Percentiles rank a stretch among this genome's conserved stretches.
These are phyloP conservation scores for Calycina marina DNA, from an alignment of 2,329 filamentous ascomycete genomes.

Conservation along the genomic window DNA sequence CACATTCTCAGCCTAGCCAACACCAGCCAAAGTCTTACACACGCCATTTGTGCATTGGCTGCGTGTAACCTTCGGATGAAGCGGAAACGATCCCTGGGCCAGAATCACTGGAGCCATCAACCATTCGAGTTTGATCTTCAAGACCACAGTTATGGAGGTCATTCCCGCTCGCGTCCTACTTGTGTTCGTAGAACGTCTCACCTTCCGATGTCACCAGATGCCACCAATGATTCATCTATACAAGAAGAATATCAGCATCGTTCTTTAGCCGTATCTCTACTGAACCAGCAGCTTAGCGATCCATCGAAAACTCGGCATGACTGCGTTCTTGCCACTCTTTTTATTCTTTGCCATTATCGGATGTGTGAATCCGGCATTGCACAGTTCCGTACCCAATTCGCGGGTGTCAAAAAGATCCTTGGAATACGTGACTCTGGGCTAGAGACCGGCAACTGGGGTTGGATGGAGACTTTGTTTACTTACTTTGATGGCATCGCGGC, in stretches of 20 bases:
- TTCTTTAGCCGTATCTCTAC: constrained; percentile 60
- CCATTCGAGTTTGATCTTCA: constrained; percentile 20
- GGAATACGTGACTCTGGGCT: constrained; percentile 53
- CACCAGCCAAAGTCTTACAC: constrained; percentile 70
- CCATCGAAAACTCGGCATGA: constrained; percentile 63
- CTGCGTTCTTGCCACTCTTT: constrained; percentile 72
- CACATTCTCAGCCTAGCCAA: constrained; percentile 68
- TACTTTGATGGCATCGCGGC: constrained; percentile 91
- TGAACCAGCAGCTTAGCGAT: constrained; percentile 76
- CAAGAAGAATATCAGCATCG: constrained; percentile 77
- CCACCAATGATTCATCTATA: constrained; percentile 37
- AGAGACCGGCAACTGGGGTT: constrained; percentile 54
- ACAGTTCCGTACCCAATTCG: constrained; percentile 86
- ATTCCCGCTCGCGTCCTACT: constrained; percentile 11
- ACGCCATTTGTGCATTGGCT: constrained; percentile 79
- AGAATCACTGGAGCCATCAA: constrained; percentile 34
- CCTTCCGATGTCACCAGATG: constrained; percentile 26
- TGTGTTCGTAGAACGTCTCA: constrained; percentile 13
- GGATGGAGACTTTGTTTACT: constrained; percentile 87
- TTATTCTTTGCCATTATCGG: constrained; percentile 81
- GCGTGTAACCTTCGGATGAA: constrained; percentile 86
- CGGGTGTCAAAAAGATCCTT: constrained; percentile 81
- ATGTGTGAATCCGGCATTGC: constrained; percentile 88
- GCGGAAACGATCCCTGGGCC: constrained; percentile 47
- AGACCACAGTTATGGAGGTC: constrained; percentile 17